Evolutionary conservation across 192 early-diverging fungal genomes (phyloP).

Genomic region (Spizellomyces punctatus): DNA sequence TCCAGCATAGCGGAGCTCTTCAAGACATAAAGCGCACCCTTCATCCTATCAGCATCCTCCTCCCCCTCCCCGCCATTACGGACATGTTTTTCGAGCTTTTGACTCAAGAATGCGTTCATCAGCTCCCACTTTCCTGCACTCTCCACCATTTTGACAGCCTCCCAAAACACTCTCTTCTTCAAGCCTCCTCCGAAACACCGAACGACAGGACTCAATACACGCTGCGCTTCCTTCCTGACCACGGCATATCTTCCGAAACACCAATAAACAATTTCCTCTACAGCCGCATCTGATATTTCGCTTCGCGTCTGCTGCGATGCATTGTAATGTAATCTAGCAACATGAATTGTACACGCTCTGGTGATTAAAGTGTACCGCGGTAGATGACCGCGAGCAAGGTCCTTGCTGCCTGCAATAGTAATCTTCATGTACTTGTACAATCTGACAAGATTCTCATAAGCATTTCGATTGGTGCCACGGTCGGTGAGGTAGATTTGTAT

Average conservation of each 20-base stretch:
- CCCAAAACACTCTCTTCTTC: conserved; percentile 14
- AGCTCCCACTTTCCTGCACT: not conserved
- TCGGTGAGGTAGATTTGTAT: conserved; percentile 52
- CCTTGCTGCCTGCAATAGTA: conserved; percentile 20
- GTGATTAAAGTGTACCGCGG: conserved; percentile 56
- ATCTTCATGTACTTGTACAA: conserved; percentile 12
- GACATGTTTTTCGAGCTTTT: too few species aligned
- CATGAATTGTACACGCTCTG: conserved; percentile 56
- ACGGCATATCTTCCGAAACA: conserved; percentile 47
- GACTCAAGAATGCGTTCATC: not conserved
- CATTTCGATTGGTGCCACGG: conserved; percentile 50
- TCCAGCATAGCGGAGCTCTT: conserved; percentile 51
- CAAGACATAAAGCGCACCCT: conserved; percentile 72
- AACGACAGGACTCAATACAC: conserved; percentile 12
- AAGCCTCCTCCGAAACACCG: not conserved
- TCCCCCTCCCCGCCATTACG: conserved; percentile 19
- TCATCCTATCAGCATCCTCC: conserved; percentile 59
- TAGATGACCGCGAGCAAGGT: conserved; percentile 43
- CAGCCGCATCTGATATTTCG: conserved; percentile 52
- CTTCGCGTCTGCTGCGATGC: conserved; percentile 45
- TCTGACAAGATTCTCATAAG: not conserved
- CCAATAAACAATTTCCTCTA: conserved; percentile 58
- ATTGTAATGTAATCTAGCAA: conserved; percentile 61
- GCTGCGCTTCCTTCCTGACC: conserved; percentile 40
- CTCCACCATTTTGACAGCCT: not conserved